These are phyloP conservation scores for barrel medic (Medicago truncatula) DNA, from an alignment of 306 rosid genomes.

Conservation along the genomic window MtrunA17r5.0-ANR NC_053045.1:23871501-23872000, in stretches of 20 bases:
- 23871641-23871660: slow-evolving; percentile 24
- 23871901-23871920: background rate
- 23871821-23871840: slow-evolving; percentile 9
- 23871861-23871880: slow-evolving; percentile 82
- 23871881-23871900: slow-evolving; percentile 4
- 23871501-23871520: slow-evolving; percentile 63
- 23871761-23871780: slow-evolving; percentile 65
- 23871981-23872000: slow-evolving; percentile 64
- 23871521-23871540: slow-evolving; percentile 64
- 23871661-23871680: slow-evolving; percentile 72
- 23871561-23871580: slow-evolving; percentile 62
- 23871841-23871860: slow-evolving; percentile 47
- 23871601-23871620: slow-evolving; percentile 17
- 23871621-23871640: slow-evolving; percentile 2
- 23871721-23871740: slow-evolving; percentile 63
- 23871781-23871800: slow-evolving; percentile 82
- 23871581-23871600: slow-evolving; percentile 40
- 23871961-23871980: slow-evolving; percentile 26
- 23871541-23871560: slow-evolving; percentile 47
- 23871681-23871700: slow-evolving; percentile 83
- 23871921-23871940: background rate
- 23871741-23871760: slow-evolving; percentile 68
- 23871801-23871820: slow-evolving; percentile 43
- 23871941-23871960: background rate
- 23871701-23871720: slow-evolving; percentile 67